Conservation (phyloP, 306 rosid species). For the Glycine soja region DNA sequence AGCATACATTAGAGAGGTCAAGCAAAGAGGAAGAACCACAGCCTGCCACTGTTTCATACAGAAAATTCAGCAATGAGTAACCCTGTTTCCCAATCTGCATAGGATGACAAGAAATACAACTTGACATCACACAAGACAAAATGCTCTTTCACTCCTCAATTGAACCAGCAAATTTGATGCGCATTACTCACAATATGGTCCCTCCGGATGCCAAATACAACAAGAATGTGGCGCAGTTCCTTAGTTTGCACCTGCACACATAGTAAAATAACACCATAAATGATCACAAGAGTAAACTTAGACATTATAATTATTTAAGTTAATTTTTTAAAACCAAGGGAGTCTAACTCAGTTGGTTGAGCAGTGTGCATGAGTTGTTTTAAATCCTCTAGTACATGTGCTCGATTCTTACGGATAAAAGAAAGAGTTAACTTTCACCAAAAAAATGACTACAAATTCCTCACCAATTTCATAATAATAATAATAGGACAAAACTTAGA, state of each 20-base stretch:
- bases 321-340: no score
- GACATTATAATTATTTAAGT: neutral
- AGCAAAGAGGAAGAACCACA: slow-evolving; percentile 70
- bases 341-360: no score
- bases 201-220: slow-evolving; percentile 73
- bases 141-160: neutral
- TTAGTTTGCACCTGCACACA: slow-evolving; percentile 64
- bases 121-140: slow-evolving; percentile 43
- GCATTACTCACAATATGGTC: slow-evolving; percentile 79
- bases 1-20: slow-evolving; percentile 85
- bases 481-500: no score
- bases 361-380: no score
- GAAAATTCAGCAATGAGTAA: slow-evolving; percentile 63
- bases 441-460: no score
- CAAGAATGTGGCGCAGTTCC: slow-evolving; percentile 49
- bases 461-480: no score
- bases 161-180: slow-evolving; percentile 27
- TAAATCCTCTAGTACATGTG: no score
- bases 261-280: neutral
- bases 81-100: slow-evolving; percentile 60
- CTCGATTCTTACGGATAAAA: no score
- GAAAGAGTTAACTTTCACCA: no score
- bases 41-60: slow-evolving; percentile 98
- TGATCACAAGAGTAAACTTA: slow-evolving; percentile 5
- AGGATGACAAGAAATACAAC: slow-evolving; percentile 50